Evolutionary conservation across 164 flowering plant genomes (phyloP).

Genomic region (Vitis vinifera): ASM3070453v1 NC_081808.1:25853001-25853500

Average conservation of each 20-base stretch:
- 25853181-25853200: conserved; percentile 44
- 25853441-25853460: conserved; percentile 52
- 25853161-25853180: conserved; percentile 51
- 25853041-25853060: not conserved
- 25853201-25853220: conserved; percentile 63
- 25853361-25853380: conserved; percentile 36
- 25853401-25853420: conserved; percentile 62
- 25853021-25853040: not conserved
- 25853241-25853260: conserved; percentile 60
- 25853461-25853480: conserved; percentile 61
- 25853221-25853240: conserved; percentile 52
- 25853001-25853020: not conserved
- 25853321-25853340: not conserved
- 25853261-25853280: conserved; percentile 47
- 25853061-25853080: not conserved
- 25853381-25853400: conserved; percentile 64
- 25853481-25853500: conserved; percentile 56
- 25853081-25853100: conserved; percentile 83
- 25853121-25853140: conserved; percentile 62
- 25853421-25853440: conserved; percentile 59
- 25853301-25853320: not conserved
- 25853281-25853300: conserved; percentile 42
- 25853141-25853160: conserved; percentile 49
- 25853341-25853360: too few species aligned
- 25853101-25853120: conserved; percentile 91